These are phyloP conservation scores for Gossypium gossypioides DNA, from an alignment of 441 rosid genomes.

Conservation along the genomic window DNA sequence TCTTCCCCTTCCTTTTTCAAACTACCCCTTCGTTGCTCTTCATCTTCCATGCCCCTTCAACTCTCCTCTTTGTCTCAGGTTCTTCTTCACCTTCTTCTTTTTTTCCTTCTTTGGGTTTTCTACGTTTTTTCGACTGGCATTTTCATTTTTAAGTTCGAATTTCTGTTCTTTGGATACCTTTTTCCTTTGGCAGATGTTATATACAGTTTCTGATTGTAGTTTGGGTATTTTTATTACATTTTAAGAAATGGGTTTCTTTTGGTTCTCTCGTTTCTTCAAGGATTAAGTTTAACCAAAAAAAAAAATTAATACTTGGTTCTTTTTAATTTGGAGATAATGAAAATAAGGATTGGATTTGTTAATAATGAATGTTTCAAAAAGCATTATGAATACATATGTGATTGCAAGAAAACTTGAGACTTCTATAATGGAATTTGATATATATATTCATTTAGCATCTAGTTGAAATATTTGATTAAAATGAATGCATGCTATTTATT, in stretches of 20 bases:
- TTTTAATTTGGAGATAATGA: background rate
- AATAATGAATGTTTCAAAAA: background rate
- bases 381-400: background rate
- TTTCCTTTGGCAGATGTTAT: background rate
- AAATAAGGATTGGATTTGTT: conserved; percentile 11
- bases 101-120: background rate
- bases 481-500: background rate
- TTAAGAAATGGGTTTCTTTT: background rate
- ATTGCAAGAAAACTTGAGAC: background rate
- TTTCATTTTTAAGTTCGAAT: background rate
- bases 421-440: background rate
- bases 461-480: background rate
- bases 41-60: conserved; percentile 40
- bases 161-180: background rate
- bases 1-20: conserved; percentile 7
- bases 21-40: conserved; percentile 24
- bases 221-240: background rate
- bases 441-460: background rate
- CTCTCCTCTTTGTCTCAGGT: conserved; percentile 42
- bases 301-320: background rate
- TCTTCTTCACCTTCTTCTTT: background rate
- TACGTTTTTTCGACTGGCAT: background rate
- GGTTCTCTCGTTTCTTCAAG: background rate
- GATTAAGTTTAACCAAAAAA: background rate
- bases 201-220: background rate